A percentile compares a stretch with the other conserved stretches of the same genome.
phyloP scores from a whole-genome alignment of 306 rosid species.

The Citrullus mucosospermus region DNA sequence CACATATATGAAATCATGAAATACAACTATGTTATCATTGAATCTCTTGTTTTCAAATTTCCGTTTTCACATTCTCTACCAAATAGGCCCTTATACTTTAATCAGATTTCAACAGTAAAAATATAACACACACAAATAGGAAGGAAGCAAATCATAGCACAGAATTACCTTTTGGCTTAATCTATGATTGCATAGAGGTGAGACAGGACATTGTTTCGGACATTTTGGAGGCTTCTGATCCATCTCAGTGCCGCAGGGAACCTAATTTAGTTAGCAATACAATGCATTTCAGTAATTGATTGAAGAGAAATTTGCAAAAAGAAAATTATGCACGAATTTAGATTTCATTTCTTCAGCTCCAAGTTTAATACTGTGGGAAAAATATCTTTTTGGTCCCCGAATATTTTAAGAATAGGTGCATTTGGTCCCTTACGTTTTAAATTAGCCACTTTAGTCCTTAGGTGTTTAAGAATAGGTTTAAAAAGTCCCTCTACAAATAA shows the following conservation, averaged over 20 bases:
- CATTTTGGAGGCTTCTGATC: constrained; percentile 91
- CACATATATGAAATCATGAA: too few relatives aligned
- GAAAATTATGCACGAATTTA: background rate
- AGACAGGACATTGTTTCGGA: constrained; percentile 49
- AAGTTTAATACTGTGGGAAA: background rate
- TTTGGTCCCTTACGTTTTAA: too few relatives aligned
- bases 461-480: too few relatives aligned
- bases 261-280: constrained; percentile 26
- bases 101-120: background rate
- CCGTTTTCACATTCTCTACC: too few relatives aligned
- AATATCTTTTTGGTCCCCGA: too few relatives aligned
- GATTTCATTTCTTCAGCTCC: background rate
- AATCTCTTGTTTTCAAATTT: too few relatives aligned
- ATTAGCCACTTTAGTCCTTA: too few relatives aligned
- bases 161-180: constrained; percentile 48
- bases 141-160: constrained; percentile 11
- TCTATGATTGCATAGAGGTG: constrained; percentile 73
- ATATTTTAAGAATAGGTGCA: too few relatives aligned
- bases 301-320: background rate
- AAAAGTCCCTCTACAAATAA: too few relatives aligned
- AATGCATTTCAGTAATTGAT: background rate
- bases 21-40: too few relatives aligned
- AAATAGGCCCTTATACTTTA: background rate
- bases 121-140: background rate
- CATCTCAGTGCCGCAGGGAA: constrained; percentile 96